phyloP scores from a whole-genome alignment of 352 stramenopile genomes.

The Pythium vanterpoolii region DNA sequence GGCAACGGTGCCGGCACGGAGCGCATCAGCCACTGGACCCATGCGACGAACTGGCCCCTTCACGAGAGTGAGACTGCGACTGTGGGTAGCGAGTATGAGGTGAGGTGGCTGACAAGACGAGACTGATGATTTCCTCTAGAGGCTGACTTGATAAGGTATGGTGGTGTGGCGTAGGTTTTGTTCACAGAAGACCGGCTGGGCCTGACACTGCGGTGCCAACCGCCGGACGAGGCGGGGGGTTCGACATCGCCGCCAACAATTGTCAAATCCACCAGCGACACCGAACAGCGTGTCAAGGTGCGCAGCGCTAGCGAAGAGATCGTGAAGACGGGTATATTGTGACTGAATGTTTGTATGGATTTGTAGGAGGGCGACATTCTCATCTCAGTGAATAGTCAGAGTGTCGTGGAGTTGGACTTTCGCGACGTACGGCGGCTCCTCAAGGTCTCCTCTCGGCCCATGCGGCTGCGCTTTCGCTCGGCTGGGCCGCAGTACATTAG shows the following conservation, averaged over 20 bases:
- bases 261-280: slow-evolving; percentile 24
- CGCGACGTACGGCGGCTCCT: slow-evolving; percentile 62
- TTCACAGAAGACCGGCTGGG: slow-evolving; percentile 25
- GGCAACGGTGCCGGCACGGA: neutral
- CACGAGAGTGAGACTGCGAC: neutral
- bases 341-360: neutral
- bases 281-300: slow-evolving; percentile 21
- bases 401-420: slow-evolving; percentile 60
- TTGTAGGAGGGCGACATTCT: slow-evolving; percentile 65
- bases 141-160: neutral
- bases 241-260: slow-evolving; percentile 13
- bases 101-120: neutral
- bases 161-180: slow-evolving; percentile 13
- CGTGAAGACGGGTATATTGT: neutral
- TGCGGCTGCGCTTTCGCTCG: slow-evolving; percentile 60
- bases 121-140: neutral
- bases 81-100: slow-evolving; percentile 17
- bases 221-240: slow-evolving; percentile 11
- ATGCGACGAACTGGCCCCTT: slow-evolving; percentile 5
- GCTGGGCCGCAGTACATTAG: slow-evolving; percentile 7
- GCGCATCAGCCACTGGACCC: slow-evolving; percentile 7
- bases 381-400: slow-evolving; percentile 67
- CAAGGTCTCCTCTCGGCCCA: slow-evolving; percentile 62
- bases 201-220: slow-evolving; percentile 23
- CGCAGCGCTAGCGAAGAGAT: neutral